Base-by-base conservation (phyloP, 805 yeast genomes). In the Saturnispora saitoi region DNA sequence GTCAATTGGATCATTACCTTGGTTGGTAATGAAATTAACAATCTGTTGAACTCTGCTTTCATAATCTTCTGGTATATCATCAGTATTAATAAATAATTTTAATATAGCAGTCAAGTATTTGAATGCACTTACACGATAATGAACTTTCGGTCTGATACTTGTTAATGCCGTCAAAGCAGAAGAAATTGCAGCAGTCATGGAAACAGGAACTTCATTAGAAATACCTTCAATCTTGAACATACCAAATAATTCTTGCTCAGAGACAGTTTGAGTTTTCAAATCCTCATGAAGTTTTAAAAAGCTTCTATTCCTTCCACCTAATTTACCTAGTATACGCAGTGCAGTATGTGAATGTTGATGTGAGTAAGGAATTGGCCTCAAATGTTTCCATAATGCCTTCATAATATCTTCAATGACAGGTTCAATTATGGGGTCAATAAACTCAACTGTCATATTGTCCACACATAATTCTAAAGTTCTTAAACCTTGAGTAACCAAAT, bases 311-410 rank as follows among this genome's bases (percentile, higher is more conserved):
- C 99, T 77, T 2, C 99, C 99, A 34, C 99, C 99, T 15, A 93
- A 70, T 62, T 95, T 93, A 45, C 99, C 99, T 45, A 93, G 70
- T 34, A 93, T 88, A 53, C 98, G 75, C 48, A 93, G 81, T 0
- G 98, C 90, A 0, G 96, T 88, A 62, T 93, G 99, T 15, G 96
- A 84, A 56, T 90, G 96, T 55, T 88, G 95, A 57, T 93, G 98
- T 56, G 86, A 87, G 62, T 88, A 89, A 0, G 99, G 98, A 32
- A 90, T 75, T 1, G 99, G 99, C 58, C 81, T 81, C 55, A 93
- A 67, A 57, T 91, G 93, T 53, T 78, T 82, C 91, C 96, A 93
- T 31, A 93, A 70, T 0, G 97, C 95, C 34, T 83, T 81, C 87
- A 90, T 86, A 1, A 95, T 89, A 56, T 93, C 97, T 51, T 86